Base-by-base conservation (phyloP, 2,329 filamentous ascomycete species). In the Cadophora sp. region DNA sequence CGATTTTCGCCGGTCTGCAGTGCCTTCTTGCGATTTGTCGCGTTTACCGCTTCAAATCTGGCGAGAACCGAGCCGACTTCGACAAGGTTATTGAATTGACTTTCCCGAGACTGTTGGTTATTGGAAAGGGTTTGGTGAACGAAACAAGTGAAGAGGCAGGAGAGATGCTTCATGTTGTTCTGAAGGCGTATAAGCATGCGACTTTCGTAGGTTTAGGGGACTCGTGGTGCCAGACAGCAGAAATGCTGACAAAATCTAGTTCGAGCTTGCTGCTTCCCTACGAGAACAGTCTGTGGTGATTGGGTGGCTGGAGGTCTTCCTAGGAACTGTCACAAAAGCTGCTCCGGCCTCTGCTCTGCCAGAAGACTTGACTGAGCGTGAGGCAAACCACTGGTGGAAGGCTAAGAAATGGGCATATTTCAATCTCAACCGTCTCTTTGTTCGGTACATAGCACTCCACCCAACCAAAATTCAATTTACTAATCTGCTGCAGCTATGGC, bases 341-440 rank as follows among this genome's bases (percentile, higher is more conserved):
- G 89, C 92, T 43, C 96, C 96, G 4, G 86, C 91, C 66, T 89
- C 86, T 74, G 91, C 94, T 43, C 90, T 98, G 86, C 80, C 85
- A 67, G 93, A 97, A 69, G 92, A 90, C 68, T 82, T 91, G 63
- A 89, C 93, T 68, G 95, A 98, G 77, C 89, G 96, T 67, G 96
- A 98, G 81, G 88, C 91, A 76, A 94, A 97, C 79, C 94, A 97
- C 80, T 99, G 96, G 95, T 99, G 95, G 95, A 99, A 98, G 84
- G 92, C 94, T 72, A 98, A 98, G 89, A 99, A 99, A 82, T 98
- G 96, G 96, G 92, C 95, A 16, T 99, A 97, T 81, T 97, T 96
- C 77, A 98, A 98, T 80, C 82, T 99, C 75, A 99, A 99, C 83
- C 89, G 96, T 71, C 87, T 99, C 22, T 99, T 96, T 78, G 94